Conservation (phyloP, 805 yeast genomes). For the Kazachstania bromeliacearum region DNA sequence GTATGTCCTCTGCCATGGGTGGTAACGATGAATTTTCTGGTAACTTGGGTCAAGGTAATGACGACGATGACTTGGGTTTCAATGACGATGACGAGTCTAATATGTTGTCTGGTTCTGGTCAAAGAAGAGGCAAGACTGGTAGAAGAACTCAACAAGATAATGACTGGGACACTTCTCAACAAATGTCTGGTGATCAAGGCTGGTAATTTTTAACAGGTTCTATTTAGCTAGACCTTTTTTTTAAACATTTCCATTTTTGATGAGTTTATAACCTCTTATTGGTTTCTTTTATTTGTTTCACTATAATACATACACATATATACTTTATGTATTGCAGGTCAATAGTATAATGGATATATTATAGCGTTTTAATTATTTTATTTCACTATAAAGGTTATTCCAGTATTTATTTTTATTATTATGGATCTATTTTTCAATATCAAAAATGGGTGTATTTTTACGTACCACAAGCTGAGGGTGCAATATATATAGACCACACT, state of each 20-base stretch:
- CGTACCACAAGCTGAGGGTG: too few species aligned
- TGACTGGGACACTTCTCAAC: background rate
- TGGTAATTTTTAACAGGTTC: constrained; percentile 2
- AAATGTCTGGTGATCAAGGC: constrained; percentile 1
- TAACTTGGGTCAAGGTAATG: constrained; percentile 1
- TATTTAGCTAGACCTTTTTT: background rate
- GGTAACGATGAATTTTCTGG: background rate
- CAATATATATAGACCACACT: too few species aligned
- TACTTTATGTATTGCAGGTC: background rate
- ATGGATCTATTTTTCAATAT: too few species aligned
- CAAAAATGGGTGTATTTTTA: too few species aligned
- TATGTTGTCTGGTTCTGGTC: background rate
- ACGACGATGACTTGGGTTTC: constrained; percentile 1
- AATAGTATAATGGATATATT: too few species aligned
- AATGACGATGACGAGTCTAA: background rate
- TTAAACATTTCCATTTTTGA: background rate
- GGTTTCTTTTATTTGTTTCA: background rate
- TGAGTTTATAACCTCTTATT: too few species aligned
- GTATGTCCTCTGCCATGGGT: background rate
- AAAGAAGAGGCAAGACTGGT: background rate
- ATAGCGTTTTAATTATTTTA: too few species aligned
- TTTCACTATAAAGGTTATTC: too few species aligned
- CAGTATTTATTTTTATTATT: too few species aligned
- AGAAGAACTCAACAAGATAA: background rate
- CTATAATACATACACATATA: background rate